phyloP scores from a whole-genome alignment of 345 rosid genomes.

The Chamaenerion angustifolium region DNA sequence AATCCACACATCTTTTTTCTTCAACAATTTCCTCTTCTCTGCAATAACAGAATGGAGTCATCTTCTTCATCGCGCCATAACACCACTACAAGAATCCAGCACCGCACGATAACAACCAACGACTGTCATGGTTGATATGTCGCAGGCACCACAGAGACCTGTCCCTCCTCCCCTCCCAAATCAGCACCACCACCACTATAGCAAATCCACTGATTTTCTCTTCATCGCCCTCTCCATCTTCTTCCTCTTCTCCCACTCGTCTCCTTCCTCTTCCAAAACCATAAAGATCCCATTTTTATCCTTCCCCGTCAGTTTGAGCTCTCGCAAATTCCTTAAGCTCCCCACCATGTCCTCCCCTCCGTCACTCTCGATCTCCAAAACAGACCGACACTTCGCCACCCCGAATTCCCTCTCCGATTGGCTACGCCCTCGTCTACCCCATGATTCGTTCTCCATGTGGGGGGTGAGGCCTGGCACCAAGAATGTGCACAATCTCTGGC shows the following conservation, averaged over 20 bases:
- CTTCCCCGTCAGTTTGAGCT: conserved; percentile 16
- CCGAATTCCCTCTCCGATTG: conserved; percentile 83
- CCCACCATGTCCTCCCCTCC: conserved; percentile 30
- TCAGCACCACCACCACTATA: conserved; percentile 2
- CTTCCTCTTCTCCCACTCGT: conserved; percentile 2
- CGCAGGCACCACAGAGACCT: conserved; percentile 8
- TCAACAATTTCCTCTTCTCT: too few relatives aligned
- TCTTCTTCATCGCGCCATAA: not conserved
- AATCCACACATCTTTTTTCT: too few relatives aligned
- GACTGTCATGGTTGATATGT: not conserved
- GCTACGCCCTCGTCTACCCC: conserved; percentile 70
- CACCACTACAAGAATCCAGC: not conserved
- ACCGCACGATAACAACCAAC: not conserved
- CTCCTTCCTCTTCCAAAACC: conserved; percentile 26
- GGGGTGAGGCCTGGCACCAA: conserved; percentile 90
- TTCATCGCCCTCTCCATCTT: conserved; percentile 17
- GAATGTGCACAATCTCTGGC: conserved; percentile 95
- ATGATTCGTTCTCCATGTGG: conserved; percentile 75
- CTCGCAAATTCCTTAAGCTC: conserved; percentile 31
- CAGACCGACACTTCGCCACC: conserved; percentile 31
- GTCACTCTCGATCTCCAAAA: conserved; percentile 1
- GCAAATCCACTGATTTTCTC: conserved; percentile 23
- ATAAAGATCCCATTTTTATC: conserved; percentile 21
- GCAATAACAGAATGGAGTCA: too few relatives aligned
- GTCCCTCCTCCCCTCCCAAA: conserved; percentile 1